These are phyloP conservation scores for Penicillium hesseltinei DNA, from an alignment of 2,329 filamentous ascomycete species.

Conservation along the genomic window DNA sequence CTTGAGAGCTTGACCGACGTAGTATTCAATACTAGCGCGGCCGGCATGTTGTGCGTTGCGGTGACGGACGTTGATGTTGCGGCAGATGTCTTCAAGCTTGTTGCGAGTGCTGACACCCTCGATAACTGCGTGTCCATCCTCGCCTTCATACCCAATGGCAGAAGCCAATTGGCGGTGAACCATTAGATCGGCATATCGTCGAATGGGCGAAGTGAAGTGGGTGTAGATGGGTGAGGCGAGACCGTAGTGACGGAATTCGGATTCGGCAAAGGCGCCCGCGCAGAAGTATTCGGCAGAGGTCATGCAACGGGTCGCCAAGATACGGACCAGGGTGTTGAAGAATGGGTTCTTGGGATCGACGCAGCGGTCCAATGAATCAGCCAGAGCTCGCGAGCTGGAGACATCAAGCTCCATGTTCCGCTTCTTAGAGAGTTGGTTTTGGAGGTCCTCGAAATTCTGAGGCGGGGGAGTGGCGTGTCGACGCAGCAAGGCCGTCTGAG, in stretches of 20 bases:
- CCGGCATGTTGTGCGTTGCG: conserved; percentile 96
- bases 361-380: conserved; percentile 85
- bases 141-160: conserved; percentile 78
- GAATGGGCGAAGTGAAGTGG: conserved; percentile 96
- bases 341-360: conserved; percentile 79
- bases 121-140: conserved; percentile 64
- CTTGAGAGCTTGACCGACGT: conserved; percentile 93
- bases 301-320: conserved; percentile 98
- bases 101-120: conserved; percentile 75
- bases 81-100: conserved; percentile 89
- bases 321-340: conserved; percentile 97
- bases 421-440: conserved; percentile 86
- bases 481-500: conserved; percentile 89
- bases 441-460: conserved; percentile 93
- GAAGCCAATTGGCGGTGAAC: conserved; percentile 93
- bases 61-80: conserved; percentile 97
- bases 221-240: conserved; percentile 97
- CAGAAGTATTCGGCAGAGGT: conserved; percentile 99
- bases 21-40: conserved; percentile 92
- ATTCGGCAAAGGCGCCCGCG: conserved; percentile 85
- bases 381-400: conserved; percentile 88
- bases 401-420: conserved; percentile 74
- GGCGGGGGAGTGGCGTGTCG: conserved; percentile 90
- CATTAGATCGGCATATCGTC: conserved; percentile 93
- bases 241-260: conserved; percentile 95